These are phyloP conservation scores for Tylopilus vinaceipallidus DNA, from an alignment of 768 basidiomycete genomes.

Conservation along the genomic window DNA sequence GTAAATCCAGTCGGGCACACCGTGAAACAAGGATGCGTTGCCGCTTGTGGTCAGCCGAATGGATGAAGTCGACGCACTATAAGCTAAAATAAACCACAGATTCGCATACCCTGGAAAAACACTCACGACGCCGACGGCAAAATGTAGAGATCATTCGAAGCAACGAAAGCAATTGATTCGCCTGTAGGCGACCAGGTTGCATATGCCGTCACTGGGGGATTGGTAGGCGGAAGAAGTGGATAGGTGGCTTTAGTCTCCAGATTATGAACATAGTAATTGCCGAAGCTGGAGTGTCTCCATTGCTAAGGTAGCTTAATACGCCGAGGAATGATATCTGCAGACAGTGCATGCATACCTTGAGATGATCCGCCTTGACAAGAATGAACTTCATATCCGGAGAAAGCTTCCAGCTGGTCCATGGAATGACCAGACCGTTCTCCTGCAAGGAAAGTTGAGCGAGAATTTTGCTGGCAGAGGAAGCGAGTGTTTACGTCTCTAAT, in stretches of 20 bases:
- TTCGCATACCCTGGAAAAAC: background rate
- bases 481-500: conserved; percentile 57
- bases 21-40: conserved; percentile 83
- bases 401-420: conserved; percentile 68
- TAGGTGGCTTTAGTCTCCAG: conserved; percentile 65
- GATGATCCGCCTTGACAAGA: conserved; percentile 70
- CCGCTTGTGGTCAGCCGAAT: conserved; percentile 83
- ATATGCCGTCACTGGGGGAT: conserved; percentile 72
- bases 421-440: conserved; percentile 53
- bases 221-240: conserved; percentile 64
- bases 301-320: conserved; percentile 48
- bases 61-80: conserved; percentile 39
- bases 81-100: conserved; percentile 5
- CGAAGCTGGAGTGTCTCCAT: conserved; percentile 91
- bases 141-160: conserved; percentile 86
- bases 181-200: conserved; percentile 86
- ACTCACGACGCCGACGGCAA: conserved; percentile 64
- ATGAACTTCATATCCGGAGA: conserved; percentile 92
- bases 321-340: background rate
- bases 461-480: background rate
- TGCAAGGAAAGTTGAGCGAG: conserved; percentile 27
- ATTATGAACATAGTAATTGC: conserved; percentile 92
- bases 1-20: conserved; percentile 97
- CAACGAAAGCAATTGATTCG: conserved; percentile 84
- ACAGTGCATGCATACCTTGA: conserved; percentile 51